These are phyloP conservation scores for Mycena olivaceomarginata DNA, from an alignment of 768 basidiomycete genomes.

Conservation along the genomic window DNA sequence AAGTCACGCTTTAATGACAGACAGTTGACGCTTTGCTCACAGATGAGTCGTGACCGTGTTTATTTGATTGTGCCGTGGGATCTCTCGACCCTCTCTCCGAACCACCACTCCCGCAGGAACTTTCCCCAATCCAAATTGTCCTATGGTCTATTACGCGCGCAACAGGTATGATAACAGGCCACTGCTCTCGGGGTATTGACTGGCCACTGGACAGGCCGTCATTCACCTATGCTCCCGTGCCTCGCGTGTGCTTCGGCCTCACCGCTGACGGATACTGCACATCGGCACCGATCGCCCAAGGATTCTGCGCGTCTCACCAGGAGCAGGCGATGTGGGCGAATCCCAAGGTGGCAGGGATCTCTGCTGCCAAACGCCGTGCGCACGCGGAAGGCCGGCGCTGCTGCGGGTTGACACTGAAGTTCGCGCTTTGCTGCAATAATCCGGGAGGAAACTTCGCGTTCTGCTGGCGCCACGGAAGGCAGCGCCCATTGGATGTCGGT, in stretches of 20 bases:
- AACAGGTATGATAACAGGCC: not conserved
- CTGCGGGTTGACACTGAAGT: constrained; percentile 31
- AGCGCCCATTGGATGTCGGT: not conserved
- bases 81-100: no score
- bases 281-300: not conserved
- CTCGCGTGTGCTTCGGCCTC: constrained; percentile 16
- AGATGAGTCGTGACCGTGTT: no score
- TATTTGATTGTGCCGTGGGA: no score
- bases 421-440: constrained; percentile 25
- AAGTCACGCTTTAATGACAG: no score
- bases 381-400: constrained; percentile 30
- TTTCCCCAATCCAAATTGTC: not conserved
- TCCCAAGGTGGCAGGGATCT: constrained; percentile 1
- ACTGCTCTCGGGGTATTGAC: not conserved
- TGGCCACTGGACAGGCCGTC: not conserved
- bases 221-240: not conserved
- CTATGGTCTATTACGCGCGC: not conserved
- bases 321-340: constrained; percentile 27
- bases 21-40: no score
- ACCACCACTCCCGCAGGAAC: not conserved
- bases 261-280: constrained; percentile 2
- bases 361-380: not conserved
- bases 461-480: constrained; percentile 30
- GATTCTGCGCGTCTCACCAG: constrained; percentile 26
- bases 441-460: constrained; percentile 8